Evolutionary conservation across 1,284 basidiomycete genomes (phyloP).

Genomic region (Acaromyces ingoldii): DNA sequence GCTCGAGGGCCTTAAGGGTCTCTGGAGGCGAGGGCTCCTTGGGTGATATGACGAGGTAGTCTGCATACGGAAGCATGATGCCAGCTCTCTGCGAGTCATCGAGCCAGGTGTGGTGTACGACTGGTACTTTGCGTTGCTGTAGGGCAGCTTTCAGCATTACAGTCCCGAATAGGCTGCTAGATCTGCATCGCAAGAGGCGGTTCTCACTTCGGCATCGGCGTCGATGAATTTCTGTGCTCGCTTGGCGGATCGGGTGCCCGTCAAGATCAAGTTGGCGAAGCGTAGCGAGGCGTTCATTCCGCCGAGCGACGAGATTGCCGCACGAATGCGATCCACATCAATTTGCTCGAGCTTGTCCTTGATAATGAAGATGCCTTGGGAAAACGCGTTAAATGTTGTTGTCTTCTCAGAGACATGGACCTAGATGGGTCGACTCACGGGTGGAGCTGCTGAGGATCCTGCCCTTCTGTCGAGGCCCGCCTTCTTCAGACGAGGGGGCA

Average conservation of each 20-base stretch:
- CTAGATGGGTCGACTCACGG: no score
- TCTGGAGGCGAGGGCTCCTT: no score
- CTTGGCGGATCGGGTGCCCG: background rate
- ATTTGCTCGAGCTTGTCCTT: background rate
- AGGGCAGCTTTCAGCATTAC: background rate
- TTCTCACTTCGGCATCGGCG: background rate
- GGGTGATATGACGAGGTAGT: no score
- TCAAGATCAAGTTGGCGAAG: conserved; percentile 5
- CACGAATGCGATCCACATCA: conserved; percentile 1
- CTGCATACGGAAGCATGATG: no score
- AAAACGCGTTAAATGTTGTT: no score
- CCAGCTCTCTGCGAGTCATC: no score
- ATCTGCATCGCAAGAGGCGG: background rate
- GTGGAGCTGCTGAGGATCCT: conserved; percentile 1
- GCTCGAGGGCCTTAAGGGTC: no score
- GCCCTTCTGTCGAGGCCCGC: background rate
- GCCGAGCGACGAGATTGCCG: background rate
- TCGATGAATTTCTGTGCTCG: background rate
- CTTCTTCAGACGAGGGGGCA: background rate
- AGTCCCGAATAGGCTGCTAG: background rate
- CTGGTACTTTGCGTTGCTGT: conserved; percentile 1
- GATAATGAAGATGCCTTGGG: conserved; percentile 1
- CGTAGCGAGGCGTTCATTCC: background rate
- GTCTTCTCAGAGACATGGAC: no score
- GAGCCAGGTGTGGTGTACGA: conserved; percentile 1